Evolutionary conservation across 202 grass and related monocot species (phyloP), one percentile per base, ranked within the genome.

Genomic region (Schoenoplectus tabernaemontani): DNA sequence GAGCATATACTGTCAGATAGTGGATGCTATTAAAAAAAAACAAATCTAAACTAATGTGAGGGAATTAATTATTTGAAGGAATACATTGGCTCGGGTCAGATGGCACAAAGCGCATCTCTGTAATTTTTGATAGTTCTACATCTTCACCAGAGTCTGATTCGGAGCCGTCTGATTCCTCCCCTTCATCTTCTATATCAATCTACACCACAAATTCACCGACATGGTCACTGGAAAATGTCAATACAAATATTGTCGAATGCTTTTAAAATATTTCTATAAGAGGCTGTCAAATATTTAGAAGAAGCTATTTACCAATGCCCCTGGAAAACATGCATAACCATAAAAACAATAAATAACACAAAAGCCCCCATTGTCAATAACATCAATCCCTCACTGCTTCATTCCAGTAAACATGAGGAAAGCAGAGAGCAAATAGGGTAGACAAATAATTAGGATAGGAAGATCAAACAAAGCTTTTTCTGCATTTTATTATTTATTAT

Each of bases 71-170:
- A 80, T 70, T 69, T 46, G 54, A 26, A 83, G 85, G 88, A 91
- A 91, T 97, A 97, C 95, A 46, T 90, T 94, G 91, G 58, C 63
- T 78, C 72, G 89, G 81, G 10, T 97, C 91, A 64, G 91, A 85
- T 60, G 78, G 89, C 70, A 97, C 73, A 83, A 97, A 88, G 43
- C 86, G 84, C 91, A 97, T 87, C 71, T 97, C 89, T 86, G 78
- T 86, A 57, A 94, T 70, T 79, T 83, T 92, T 80, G 86, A 87
- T 70, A 94, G 64, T 60, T 90, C 86, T 47, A 80, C 12, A 64
- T 90, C 87, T 59, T 75, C 76, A 83, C 53, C 32, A 83, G 78
- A 77, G 86, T 86, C 86, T 68, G 78, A 84, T 74, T 81, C 76
- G 66, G 88, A 83, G 65, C 63, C 84, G 8, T 36, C 84, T 71